These are phyloP conservation scores for Epichloe brachyelytri DNA, from an alignment of 2,329 filamentous ascomycete species.

Conservation along the genomic window DNA sequence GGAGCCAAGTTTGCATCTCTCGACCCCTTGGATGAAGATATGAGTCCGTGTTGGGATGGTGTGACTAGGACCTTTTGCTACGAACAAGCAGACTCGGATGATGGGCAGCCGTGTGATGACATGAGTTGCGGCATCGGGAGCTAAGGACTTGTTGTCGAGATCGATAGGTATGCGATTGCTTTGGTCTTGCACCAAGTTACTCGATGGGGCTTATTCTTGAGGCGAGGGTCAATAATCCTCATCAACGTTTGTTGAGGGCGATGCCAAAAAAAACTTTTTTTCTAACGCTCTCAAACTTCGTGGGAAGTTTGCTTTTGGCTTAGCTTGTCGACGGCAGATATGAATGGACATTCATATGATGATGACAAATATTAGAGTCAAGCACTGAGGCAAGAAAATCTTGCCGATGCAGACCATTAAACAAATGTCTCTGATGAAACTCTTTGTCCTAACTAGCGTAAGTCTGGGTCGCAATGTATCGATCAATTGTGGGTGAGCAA, in stretches of 20 bases:
- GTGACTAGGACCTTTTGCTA: constrained; percentile 6
- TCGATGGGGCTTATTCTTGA: constrained; percentile 99
- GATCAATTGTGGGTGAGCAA: too few relatives aligned
- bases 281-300: constrained; percentile 27
- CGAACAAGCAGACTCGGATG: constrained; percentile 19
- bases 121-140: constrained; percentile 30
- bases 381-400: constrained; percentile 62
- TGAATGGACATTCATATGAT: constrained; percentile 64
- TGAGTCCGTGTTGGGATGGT: constrained; percentile 49
- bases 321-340: constrained; percentile 3
- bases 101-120: constrained; percentile 36
- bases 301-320: constrained; percentile 25
- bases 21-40: constrained; percentile 70
- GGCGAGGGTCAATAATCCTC: constrained; percentile 53
- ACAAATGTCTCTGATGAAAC: constrained; percentile 18
- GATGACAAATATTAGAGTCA: constrained; percentile 91
- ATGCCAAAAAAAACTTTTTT: constrained; percentile 11
- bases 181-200: constrained; percentile 55
- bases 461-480: too few relatives aligned
- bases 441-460: background rate
- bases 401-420: constrained; percentile 19
- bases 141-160: constrained; percentile 72
- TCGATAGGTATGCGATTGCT: constrained; percentile 99
- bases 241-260: constrained; percentile 6
- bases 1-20: constrained; percentile 21